These are phyloP conservation scores for Ulota crispa DNA, from an alignment of 225 moss, liverwort and hornwort species.

Conservation along the genomic window DNA sequence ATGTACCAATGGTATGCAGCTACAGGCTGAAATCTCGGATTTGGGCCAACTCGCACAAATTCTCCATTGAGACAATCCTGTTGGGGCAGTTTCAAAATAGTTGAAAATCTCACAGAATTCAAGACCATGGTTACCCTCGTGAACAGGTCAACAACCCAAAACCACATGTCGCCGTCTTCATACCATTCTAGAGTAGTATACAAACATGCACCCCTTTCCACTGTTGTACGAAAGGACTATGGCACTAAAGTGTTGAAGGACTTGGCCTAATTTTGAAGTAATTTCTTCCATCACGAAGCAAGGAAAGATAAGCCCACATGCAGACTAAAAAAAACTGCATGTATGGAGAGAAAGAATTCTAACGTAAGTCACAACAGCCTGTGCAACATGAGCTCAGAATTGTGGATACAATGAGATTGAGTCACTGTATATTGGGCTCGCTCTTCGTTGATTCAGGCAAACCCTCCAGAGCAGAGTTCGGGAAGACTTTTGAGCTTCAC, in stretches of 20 bases:
- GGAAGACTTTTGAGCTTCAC: too few species aligned
- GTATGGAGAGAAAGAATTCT: background rate
- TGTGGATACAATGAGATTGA: background rate
- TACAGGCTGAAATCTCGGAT: constrained; percentile 40
- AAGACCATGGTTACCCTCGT: background rate
- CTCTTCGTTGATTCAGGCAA: background rate
- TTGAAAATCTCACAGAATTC: background rate
- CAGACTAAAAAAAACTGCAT: background rate
- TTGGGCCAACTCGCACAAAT: constrained; percentile 50
- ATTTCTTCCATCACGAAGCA: background rate
- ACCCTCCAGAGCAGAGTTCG: background rate
- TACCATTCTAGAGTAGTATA: background rate
- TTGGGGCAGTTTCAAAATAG: background rate
- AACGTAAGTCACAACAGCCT: background rate
- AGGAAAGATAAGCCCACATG: background rate
- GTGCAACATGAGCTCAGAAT: background rate
- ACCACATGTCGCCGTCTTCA: background rate
- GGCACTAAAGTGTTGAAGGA: background rate
- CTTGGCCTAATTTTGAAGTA: background rate
- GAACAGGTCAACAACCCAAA: background rate
- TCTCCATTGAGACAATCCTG: constrained; percentile 62
- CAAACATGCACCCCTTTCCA: background rate
- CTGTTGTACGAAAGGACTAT: background rate
- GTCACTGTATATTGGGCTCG: too few species aligned
- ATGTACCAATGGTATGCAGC: constrained; percentile 41